Evolutionary conservation across 176 grass and related monocot species (phyloP).

Genomic region (Zea luxurians): DNA sequence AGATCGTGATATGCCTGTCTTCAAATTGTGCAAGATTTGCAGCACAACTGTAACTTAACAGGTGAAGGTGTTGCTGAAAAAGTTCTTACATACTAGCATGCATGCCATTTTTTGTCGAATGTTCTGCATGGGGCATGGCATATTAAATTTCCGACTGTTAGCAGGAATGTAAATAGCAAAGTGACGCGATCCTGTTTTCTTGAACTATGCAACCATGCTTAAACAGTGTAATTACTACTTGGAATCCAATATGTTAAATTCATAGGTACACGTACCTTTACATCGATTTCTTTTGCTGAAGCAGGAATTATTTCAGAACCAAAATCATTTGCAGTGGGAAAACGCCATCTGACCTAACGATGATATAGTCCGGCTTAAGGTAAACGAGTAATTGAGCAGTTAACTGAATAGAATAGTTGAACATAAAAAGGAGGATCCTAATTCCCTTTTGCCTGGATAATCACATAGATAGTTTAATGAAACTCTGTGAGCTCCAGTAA

Average conservation of each 20-base stretch:
- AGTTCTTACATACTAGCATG: not conserved
- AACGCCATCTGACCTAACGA: conserved; percentile 88
- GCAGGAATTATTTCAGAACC: conserved; percentile 97
- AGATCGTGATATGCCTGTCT: not conserved
- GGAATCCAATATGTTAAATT: conserved; percentile 11
- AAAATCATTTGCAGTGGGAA: conserved; percentile 98
- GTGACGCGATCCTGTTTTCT: not conserved
- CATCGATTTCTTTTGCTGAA: conserved; percentile 65
- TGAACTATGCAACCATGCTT: not conserved
- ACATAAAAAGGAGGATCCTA: not conserved
- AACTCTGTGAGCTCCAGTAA: conserved; percentile 11
- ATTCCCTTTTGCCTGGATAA: not conserved
- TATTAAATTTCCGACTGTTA: not conserved
- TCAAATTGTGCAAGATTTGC: not conserved
- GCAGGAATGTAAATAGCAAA: not conserved
- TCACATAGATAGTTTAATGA: not conserved
- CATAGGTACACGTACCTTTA: conserved; percentile 55
- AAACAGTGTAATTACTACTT: not conserved
- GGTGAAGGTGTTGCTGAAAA: conserved; percentile 4
- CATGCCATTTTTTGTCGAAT: not conserved
- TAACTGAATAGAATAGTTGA: not conserved
- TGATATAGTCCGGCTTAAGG: conserved; percentile 50
- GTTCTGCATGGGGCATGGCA: not conserved
- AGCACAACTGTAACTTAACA: not conserved
- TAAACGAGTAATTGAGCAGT: conserved; percentile 14